Evolutionary conservation across 2,329 filamentous ascomycete genomes (phyloP).

Genomic region (Bipolaris gigantea): DNA sequence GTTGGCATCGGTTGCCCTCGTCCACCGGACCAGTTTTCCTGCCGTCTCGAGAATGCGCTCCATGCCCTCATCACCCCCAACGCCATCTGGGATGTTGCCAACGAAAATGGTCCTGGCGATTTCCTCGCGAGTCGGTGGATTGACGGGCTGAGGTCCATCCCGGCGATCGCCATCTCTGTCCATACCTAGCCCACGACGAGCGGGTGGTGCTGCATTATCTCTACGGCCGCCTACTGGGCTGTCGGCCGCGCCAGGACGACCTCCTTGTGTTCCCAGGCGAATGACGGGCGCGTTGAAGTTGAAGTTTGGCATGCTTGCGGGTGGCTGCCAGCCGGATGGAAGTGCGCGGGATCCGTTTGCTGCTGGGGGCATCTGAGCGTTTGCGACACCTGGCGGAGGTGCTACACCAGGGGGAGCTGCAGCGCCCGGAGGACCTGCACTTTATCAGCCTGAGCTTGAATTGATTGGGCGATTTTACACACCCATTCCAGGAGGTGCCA

Average conservation of each 20-base stretch:
- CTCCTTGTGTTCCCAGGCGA: constrained; percentile 75
- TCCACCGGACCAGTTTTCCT: constrained; percentile 82
- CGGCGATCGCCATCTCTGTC: constrained; percentile 62
- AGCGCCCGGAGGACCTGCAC: constrained; percentile 15
- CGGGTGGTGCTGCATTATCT: constrained; percentile 48
- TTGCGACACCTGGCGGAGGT: constrained; percentile 74
- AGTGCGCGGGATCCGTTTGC: constrained; percentile 79
- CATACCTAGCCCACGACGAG: constrained; percentile 60
- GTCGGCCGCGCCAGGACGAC: constrained; percentile 57
- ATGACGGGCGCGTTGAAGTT: constrained; percentile 98
- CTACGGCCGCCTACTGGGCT: constrained; percentile 52
- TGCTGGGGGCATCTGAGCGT: constrained; percentile 70
- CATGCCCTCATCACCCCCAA: constrained; percentile 74
- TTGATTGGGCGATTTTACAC: constrained; percentile 40
- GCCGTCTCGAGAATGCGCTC: constrained; percentile 77
- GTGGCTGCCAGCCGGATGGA: constrained; percentile 82
- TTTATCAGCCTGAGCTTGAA: constrained; percentile 1
- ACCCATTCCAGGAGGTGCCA: constrained; percentile 83
- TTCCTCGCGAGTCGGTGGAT: constrained; percentile 86
- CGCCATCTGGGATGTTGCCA: constrained; percentile 78
- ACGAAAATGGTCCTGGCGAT: constrained; percentile 90
- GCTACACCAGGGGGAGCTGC: constrained; percentile 70
- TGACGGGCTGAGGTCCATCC: constrained; percentile 69
- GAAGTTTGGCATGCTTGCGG: constrained; percentile 92
- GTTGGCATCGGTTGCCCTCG: constrained; percentile 74